Evolutionary conservation across 2,329 filamentous ascomycete species (phyloP).

Genomic region (Ascochyta pisi): DNA sequence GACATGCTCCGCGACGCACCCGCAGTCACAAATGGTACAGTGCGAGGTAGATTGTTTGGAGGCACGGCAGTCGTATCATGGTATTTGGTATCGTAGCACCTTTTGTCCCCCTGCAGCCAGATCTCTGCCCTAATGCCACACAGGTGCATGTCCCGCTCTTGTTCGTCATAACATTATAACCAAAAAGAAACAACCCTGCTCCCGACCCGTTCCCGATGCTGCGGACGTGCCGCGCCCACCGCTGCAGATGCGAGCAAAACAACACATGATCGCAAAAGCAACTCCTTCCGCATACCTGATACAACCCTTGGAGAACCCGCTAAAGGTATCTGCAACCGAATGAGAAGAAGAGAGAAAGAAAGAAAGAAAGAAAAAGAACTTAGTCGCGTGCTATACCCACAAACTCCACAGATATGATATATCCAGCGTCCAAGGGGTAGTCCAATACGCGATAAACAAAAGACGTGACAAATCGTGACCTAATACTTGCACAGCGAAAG

Average conservation of each 20-base stretch:
- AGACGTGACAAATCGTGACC: constrained; percentile 37
- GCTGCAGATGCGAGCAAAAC: constrained; percentile 13
- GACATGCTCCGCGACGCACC: constrained; percentile 18
- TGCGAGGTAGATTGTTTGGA: constrained; percentile 7
- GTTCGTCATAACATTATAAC: constrained; percentile 23
- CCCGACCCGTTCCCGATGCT: constrained; percentile 2
- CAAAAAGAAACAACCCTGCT: constrained; percentile 1
- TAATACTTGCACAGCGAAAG: constrained; percentile 37
- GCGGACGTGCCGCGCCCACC: constrained; percentile 2
- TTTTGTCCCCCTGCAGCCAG: constrained; percentile 14
- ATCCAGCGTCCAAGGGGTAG: constrained; percentile 25
- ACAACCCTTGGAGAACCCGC: constrained; percentile 28
- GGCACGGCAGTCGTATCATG: constrained; percentile 21
- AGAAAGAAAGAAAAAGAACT: constrained; percentile 12
- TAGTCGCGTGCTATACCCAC: constrained; percentile 14
- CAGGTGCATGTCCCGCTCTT: constrained; percentile 6
- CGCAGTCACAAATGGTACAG: constrained; percentile 15
- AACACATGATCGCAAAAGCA: constrained; percentile 18
- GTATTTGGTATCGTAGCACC: constrained; percentile 23
- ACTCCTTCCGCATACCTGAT: constrained; percentile 28
- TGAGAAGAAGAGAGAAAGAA: constrained; percentile 7
- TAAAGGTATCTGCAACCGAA: constrained; percentile 44
- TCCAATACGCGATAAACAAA: constrained; percentile 29
- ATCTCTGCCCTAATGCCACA: constrained; percentile 18
- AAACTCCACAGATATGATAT: constrained; percentile 32